phyloP scores from a whole-genome alignment of 2,329 filamentous ascomycete species.

The Plenodomus biglobosus region DNA sequence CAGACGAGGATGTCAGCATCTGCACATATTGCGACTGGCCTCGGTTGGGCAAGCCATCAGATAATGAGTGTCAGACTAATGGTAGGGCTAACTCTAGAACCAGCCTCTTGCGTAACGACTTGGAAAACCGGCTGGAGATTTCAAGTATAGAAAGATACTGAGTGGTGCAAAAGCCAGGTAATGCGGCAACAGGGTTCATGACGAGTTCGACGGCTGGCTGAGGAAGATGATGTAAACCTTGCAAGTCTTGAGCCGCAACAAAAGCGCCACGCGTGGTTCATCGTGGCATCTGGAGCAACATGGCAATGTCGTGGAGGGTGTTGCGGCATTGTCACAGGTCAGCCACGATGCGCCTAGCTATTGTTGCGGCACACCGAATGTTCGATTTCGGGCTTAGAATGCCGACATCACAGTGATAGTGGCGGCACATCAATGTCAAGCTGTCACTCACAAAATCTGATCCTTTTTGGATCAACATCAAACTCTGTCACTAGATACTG shows the following conservation, averaged over 20 bases:
- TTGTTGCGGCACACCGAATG: not conserved
- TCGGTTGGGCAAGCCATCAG: conserved; percentile 3
- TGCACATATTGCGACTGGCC: conserved; percentile 8
- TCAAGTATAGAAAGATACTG: not conserved
- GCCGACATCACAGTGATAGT: not conserved
- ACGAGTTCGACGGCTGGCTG: conserved; percentile 5
- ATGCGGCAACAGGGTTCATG: conserved; percentile 3
- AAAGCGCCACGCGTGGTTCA: not conserved
- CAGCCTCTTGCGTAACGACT: not conserved
- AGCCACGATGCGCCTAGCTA: not conserved
- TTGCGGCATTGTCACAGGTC: conserved; percentile 1
- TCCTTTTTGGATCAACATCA: not conserved
- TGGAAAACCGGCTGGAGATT: not conserved
- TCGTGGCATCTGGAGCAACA: conserved; percentile 1
- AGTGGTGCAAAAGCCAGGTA: conserved; percentile 10
- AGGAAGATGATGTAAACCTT: not conserved
- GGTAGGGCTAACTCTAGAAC: conserved; percentile 1
- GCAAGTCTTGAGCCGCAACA: conserved; percentile 11
- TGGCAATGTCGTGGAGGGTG: conserved; percentile 4
- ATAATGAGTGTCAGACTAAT: not conserved
- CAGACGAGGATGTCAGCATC: conserved; percentile 12
- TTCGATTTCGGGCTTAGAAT: not conserved
- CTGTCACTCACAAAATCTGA: not conserved
- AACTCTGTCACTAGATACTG: not conserved
- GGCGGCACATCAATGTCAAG: not conserved